Percentiles rank a stretch among this genome's conserved stretches.
Evolutionary conservation across 805 yeast species (phyloP).

Genomic region (Barnettozyma populi): DNA sequence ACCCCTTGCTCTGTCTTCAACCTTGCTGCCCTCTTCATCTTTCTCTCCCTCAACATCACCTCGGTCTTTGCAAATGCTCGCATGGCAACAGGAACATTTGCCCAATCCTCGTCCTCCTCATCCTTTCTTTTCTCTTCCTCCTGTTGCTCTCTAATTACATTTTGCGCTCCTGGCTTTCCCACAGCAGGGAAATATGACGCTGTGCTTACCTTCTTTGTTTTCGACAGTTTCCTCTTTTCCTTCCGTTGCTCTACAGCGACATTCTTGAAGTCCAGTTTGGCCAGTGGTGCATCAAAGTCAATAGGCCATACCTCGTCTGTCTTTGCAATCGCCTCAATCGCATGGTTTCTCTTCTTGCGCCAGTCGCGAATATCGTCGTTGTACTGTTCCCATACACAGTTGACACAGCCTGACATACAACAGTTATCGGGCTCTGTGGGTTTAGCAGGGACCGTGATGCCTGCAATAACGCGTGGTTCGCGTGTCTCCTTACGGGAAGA

Average conservation of each 20-base stretch:
- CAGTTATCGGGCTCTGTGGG: slow-evolving; percentile 94
- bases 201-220: slow-evolving; percentile 22
- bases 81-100: slow-evolving; percentile 67
- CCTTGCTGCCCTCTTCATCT: slow-evolving; percentile 21
- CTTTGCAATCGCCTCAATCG: slow-evolving; percentile 44
- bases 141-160: slow-evolving; percentile 17
- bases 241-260: slow-evolving; percentile 35
- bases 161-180: slow-evolving; percentile 29
- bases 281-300: slow-evolving; percentile 55
- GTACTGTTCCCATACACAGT: slow-evolving; percentile 94
- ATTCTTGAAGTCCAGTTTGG: slow-evolving; percentile 34
- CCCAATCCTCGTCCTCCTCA: slow-evolving; percentile 41
- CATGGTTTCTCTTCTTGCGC: slow-evolving; percentile 54
- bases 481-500: slow-evolving; percentile 28
- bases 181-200: slow-evolving; percentile 31
- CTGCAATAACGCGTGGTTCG: slow-evolving; percentile 37
- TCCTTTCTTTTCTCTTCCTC: slow-evolving; percentile 23
- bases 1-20: neutral
- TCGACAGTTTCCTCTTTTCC: slow-evolving; percentile 21
- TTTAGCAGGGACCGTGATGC: slow-evolving; percentile 72
- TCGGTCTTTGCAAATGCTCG: slow-evolving; percentile 83
- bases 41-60: slow-evolving; percentile 44
- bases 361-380: slow-evolving; percentile 86
- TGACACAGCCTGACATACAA: slow-evolving; percentile 95
- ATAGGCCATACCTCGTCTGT: slow-evolving; percentile 55